A percentile compares a stretch with the other conserved stretches of the same genome.
Conservation (phyloP, 129 eudicot species). For the Dittrichia graveolens region DNA sequence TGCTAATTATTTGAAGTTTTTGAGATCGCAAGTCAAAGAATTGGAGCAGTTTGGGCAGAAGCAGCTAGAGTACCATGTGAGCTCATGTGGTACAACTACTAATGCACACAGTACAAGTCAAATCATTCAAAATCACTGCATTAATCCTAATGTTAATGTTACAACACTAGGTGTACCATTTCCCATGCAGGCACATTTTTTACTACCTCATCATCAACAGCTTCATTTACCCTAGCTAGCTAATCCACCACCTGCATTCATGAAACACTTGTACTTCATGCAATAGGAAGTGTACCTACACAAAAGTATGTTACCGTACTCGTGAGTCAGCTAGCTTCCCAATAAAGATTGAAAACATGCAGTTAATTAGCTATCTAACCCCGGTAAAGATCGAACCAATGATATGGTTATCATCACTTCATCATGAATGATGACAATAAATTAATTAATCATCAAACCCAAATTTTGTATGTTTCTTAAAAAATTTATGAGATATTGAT, state of each 20-base stretch:
- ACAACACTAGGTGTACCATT: slow-evolving; percentile 38
- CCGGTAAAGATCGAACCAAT: slow-evolving; percentile 12
- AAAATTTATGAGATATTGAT: slow-evolving; percentile 37
- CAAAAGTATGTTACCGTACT: neutral
- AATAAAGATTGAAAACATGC: slow-evolving; percentile 22
- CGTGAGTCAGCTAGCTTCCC: slow-evolving; percentile 21
- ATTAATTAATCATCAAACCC: neutral
- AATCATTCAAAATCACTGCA: neutral
- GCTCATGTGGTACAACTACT: slow-evolving; percentile 14
- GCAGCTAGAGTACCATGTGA: slow-evolving; percentile 16
- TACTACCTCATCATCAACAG: slow-evolving; percentile 34
- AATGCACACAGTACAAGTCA: slow-evolving; percentile 24
- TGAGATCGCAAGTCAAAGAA: slow-evolving; percentile 79
- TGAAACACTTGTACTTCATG: slow-evolving; percentile 26
- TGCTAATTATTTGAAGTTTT: slow-evolving; percentile 84
- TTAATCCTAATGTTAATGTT: slow-evolving; percentile 22
- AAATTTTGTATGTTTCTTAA: slow-evolving; percentile 17
- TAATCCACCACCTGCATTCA: slow-evolving; percentile 14
- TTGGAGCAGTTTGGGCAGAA: slow-evolving; percentile 62
- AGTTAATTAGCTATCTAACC: slow-evolving; percentile 22
- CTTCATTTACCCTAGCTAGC: slow-evolving; percentile 24
- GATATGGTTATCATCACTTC: slow-evolving; percentile 43
- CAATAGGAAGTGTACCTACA: slow-evolving; percentile 1
- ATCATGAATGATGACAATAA: slow-evolving; percentile 23
- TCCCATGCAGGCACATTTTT: slow-evolving; percentile 61